Base-by-base conservation (phyloP, 2,329 filamentous ascomycete genomes). In the Epichloe typhina region DNA sequence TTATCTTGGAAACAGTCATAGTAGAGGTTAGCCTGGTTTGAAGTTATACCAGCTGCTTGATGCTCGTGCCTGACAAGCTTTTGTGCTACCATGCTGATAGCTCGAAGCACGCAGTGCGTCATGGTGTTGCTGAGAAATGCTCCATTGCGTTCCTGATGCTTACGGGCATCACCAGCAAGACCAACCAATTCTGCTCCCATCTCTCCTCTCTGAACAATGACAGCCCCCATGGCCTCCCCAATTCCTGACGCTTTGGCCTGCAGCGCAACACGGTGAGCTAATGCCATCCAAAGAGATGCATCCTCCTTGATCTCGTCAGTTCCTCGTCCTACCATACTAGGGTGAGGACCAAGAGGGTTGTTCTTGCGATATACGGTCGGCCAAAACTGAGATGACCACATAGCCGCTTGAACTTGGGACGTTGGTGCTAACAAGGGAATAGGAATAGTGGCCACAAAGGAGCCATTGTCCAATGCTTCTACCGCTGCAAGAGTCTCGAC, bases 301-400 rank as follows among this genome's bases (percentile, higher is more conserved):
- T 85, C 77, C 44, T 75, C 68, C 51, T 75, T 74, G 49, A 94
- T 79, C 53, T 87, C 82, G 12, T 82, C 77, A 39, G 84, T 83
- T 31, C 83, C 81, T 53, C 84, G 80, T 41, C 77, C 72, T 51
- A 91, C 80, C 62, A 86, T 78, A 60, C 82, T 80, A 54, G 87
- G 87, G 62, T 94, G 88, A 17, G 88, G 87, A 4, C 88, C 88
- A 53, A 90, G 86, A 2, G 87, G 87, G 61, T 93, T 93, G 57
- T 85, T 90, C 70, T 89, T 89, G 56, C 87, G 84, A 69, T 93
- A 94, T 46, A 90, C 80, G 1, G 83, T 85, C 12, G 88, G 88
- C 88, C 88, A 94, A 65, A 88, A 91, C 58, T 83, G 75, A 36
- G 77, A 72, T 26, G 81, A 84, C 86, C 86, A 93, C 62, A 79